A percentile compares a stretch with the other conserved stretches of the same genome.
Evolutionary conservation across 148 eudicot genomes (phyloP).

Genomic region (Rhododendron mucronatum): DNA sequence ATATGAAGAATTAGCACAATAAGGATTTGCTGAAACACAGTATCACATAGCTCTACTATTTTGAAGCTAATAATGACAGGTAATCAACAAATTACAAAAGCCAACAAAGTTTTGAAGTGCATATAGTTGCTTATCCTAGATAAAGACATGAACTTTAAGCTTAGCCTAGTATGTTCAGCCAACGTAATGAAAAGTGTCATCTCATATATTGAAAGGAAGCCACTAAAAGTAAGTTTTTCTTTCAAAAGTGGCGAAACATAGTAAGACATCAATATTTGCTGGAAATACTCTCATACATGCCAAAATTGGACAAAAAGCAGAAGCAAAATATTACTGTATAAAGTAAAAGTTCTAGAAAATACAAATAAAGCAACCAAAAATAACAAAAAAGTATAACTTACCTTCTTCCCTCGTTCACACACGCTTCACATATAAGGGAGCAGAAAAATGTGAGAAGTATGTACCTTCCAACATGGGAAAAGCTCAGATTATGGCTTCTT

Average conservation of each 20-base stretch:
- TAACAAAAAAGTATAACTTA: neutral
- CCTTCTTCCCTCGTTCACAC: neutral
- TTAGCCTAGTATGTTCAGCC: neutral
- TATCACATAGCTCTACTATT: neutral
- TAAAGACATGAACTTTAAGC: neutral
- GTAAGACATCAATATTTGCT: neutral
- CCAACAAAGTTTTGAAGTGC: neutral
- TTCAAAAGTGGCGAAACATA: neutral
- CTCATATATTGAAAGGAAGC: neutral
- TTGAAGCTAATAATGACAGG: neutral
- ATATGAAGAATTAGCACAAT: slow-evolving; percentile 9
- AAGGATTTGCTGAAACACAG: neutral
- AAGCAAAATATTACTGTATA: neutral
- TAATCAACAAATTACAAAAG: neutral
- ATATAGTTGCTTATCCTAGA: neutral
- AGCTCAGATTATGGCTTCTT: neutral
- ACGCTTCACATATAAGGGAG: neutral
- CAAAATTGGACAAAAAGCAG: slow-evolving; percentile 3
- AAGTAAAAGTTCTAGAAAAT: neutral
- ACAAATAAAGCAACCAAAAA: neutral
- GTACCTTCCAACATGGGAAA: neutral
- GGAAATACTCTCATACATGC: neutral
- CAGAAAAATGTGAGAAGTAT: neutral
- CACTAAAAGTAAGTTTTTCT: neutral
- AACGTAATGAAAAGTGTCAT: neutral